Evolutionary conservation across 768 basidiomycete species (phyloP), one percentile per base, ranked within the genome.

Genomic region (Agaricus sinodeliciosus): DNA sequence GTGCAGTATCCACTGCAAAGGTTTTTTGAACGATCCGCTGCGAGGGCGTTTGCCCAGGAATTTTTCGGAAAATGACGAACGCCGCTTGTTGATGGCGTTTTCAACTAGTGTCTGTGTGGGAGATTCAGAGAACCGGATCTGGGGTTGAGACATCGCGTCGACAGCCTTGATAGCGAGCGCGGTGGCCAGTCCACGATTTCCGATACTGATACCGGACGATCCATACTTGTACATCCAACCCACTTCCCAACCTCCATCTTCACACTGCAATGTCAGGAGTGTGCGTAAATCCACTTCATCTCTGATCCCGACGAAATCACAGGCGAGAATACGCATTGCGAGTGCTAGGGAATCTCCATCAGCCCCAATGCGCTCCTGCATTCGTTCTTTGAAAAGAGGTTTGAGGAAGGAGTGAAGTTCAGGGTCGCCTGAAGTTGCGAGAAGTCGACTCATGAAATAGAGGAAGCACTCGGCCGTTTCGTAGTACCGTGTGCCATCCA

Each of bases 161-260:
- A 81, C 69, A 7, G 80, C 80, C 35, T 74, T 75, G 54, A 81
- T 62, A 11, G 80, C 79, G 22, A 81, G 58, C 1, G 79, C 79
- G 19, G 80, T 81, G 2, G 75, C 74, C 18, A 81, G 64, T 0
- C 81, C 80, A 5, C 76, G 72, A 62, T 82, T 82, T 11, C 78
- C 75, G 26, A 82, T 77, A 46, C 64, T 69, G 45, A 79, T 62
- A 0, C 72, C 74, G 0, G 75, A 71, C 0, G 70, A 68, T 3
- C 77, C 78, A 52, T 76, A 80, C 62, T 73, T 77, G 67, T 79
- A 83, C 16, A 82, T 67, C 78, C 78, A 81, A 0, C 81, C 73
- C 8, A 67, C 67, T 19, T 70, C 72, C 77, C 78, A 84, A 3
- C 77, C 74, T 15, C 81, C 81, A 57, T 82, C 80, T 54, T 75